Conservation (phyloP, 164 flowering plant species). For the Stephania yunnanensis region DNA sequence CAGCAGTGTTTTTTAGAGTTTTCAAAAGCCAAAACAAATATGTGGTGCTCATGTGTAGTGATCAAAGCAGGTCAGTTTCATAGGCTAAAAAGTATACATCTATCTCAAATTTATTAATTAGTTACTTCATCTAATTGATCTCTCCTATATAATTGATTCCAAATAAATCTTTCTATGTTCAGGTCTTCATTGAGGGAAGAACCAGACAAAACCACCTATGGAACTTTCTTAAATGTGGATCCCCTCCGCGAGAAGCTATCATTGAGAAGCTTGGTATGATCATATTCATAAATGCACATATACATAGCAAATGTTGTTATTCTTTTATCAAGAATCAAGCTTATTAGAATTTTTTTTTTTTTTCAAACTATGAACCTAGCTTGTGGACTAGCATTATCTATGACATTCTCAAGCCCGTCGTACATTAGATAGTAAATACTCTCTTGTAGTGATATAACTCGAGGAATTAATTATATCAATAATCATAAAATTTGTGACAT, state of each 20-base stretch:
- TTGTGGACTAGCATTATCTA: too few species aligned
- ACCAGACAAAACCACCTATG: constrained; percentile 19
- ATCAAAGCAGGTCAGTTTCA: constrained; percentile 48
- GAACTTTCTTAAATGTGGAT: constrained; percentile 25
- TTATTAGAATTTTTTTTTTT: too few species aligned
- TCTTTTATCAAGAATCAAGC: too few species aligned
- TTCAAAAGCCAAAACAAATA: constrained; percentile 33
- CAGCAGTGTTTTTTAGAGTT: constrained; percentile 51
- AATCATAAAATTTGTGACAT: too few species aligned
- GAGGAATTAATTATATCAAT: too few species aligned
- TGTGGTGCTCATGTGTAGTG: constrained; percentile 65
- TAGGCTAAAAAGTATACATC: neutral
- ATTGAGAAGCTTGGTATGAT: constrained; percentile 30
- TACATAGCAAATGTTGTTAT: too few species aligned
- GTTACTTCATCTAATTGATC: neutral
- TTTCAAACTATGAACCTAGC: too few species aligned
- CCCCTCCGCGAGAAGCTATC: constrained; percentile 26
- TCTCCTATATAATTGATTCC: neutral
- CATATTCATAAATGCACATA: too few species aligned
- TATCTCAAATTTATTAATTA: neutral
- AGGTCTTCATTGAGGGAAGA: constrained; percentile 20
- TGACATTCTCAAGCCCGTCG: too few species aligned
- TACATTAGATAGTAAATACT: too few species aligned
- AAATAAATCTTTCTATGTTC: neutral
- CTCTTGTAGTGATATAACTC: too few species aligned